Conservation (phyloP, 192 early-diverging fungal genomes). For the Oehlia diaphana region DNA sequence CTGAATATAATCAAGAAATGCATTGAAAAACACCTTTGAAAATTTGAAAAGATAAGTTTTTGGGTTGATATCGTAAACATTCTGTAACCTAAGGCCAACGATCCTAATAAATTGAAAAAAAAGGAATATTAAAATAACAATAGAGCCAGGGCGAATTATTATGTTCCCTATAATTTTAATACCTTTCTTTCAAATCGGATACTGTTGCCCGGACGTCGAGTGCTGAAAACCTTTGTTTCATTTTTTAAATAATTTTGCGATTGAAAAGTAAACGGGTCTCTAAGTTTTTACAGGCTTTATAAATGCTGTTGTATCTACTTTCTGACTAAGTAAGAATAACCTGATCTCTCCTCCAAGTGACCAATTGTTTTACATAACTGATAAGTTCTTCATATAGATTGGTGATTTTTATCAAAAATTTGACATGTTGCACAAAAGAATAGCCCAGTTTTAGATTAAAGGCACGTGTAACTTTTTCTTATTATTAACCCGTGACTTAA, state of each 20-base stretch:
- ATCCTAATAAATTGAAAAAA: slow-evolving; percentile 46
- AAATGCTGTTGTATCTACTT: too few relatives aligned
- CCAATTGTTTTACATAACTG: too few relatives aligned
- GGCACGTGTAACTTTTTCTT: too few relatives aligned
- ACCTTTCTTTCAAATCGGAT: slow-evolving; percentile 66
- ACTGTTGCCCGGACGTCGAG: slow-evolving; percentile 87
- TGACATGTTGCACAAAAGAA: too few relatives aligned
- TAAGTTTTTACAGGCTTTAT: too few relatives aligned
- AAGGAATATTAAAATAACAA: background rate
- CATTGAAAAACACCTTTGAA: slow-evolving; percentile 52
- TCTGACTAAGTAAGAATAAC: too few relatives aligned
- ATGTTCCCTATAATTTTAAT: slow-evolving; percentile 6
- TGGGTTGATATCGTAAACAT: slow-evolving; percentile 92
- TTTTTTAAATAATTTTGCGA: slow-evolving; percentile 28
- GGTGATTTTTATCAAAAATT: too few relatives aligned
- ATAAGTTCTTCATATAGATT: too few relatives aligned
- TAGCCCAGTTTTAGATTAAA: too few relatives aligned
- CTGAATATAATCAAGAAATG: background rate
- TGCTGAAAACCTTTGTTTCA: slow-evolving; percentile 89
- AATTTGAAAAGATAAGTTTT: slow-evolving; percentile 94
- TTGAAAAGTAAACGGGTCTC: too few relatives aligned
- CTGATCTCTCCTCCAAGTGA: too few relatives aligned
- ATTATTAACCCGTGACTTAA: too few relatives aligned
- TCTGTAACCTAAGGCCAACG: slow-evolving; percentile 86
- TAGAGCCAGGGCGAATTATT: background rate